Conservation (phyloP, 2,329 filamentous ascomycete genomes). For the Colletotrichum zoysiae region DNA sequence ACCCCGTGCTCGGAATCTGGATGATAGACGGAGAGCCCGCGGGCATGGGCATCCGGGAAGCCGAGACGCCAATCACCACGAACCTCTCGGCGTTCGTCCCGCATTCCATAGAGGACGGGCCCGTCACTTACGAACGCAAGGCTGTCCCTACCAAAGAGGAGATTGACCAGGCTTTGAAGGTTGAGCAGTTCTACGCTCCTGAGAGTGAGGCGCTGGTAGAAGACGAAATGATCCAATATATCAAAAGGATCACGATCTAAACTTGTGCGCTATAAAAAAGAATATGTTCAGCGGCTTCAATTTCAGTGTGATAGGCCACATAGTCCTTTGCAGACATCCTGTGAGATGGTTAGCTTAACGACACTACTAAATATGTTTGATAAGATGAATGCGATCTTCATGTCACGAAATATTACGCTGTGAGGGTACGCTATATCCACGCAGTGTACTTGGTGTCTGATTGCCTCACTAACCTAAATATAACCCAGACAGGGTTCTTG, state of each 20-base stretch:
- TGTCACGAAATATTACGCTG: too few species aligned
- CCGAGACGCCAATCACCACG: constrained; percentile 6
- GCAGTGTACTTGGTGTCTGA: too few species aligned
- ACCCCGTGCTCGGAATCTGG: constrained; percentile 24
- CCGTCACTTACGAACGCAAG: constrained; percentile 3
- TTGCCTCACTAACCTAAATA: too few species aligned
- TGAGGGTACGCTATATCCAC: too few species aligned
- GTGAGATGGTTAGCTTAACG: too few species aligned
- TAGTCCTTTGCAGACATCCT: too few species aligned
- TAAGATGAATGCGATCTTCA: too few species aligned
- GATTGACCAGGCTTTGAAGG: neutral
- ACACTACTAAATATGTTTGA: too few species aligned
- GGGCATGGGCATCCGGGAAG: constrained; percentile 23
- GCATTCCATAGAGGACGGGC: constrained; percentile 21
- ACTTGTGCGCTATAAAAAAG: neutral
- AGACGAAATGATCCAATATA: neutral
- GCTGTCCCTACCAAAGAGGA: neutral
- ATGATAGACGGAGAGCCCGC: constrained; percentile 17
- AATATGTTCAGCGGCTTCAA: too few species aligned
- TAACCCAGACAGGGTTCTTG: too few species aligned
- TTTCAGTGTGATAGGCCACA: too few species aligned
- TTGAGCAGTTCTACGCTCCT: neutral
- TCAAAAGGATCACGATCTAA: neutral
- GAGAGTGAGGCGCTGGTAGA: neutral
- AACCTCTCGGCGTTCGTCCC: constrained; percentile 13